phyloP scores from a whole-genome alignment of 148 eudicot genomes.

The Camellia lanceoleosa region DNA sequence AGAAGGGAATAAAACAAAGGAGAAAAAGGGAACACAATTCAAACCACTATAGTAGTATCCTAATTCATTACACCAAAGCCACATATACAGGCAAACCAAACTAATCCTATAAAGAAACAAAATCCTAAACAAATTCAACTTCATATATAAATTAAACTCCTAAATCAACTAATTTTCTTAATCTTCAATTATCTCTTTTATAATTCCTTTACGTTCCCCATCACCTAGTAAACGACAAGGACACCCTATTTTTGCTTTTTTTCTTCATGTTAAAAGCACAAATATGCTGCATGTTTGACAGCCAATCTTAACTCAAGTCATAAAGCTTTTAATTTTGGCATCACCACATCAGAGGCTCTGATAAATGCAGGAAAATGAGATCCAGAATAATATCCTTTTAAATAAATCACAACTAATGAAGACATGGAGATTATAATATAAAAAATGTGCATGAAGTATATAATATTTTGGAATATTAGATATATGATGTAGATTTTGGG shows the following conservation, averaged over 20 bases:
- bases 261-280: background rate
- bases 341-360: background rate
- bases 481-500: background rate
- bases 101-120: background rate
- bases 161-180: too few species aligned
- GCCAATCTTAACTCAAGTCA: background rate
- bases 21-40: too few species aligned
- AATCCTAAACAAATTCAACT: background rate
- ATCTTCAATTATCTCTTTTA: too few species aligned
- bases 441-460: background rate
- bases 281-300: background rate
- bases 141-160: too few species aligned
- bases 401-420: conserved; percentile 8
- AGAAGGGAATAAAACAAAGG: too few species aligned
- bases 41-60: too few species aligned
- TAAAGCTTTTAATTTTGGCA: background rate
- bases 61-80: too few species aligned
- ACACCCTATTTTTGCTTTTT: background rate
- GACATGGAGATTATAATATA: background rate
- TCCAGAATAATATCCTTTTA: background rate
- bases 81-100: too few species aligned
- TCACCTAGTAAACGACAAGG: background rate
- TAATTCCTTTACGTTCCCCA: too few species aligned
- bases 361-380: background rate
- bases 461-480: background rate